Conservation (phyloP, 495 filamentous ascomycete species). For the Neurospora terricola region DNA sequence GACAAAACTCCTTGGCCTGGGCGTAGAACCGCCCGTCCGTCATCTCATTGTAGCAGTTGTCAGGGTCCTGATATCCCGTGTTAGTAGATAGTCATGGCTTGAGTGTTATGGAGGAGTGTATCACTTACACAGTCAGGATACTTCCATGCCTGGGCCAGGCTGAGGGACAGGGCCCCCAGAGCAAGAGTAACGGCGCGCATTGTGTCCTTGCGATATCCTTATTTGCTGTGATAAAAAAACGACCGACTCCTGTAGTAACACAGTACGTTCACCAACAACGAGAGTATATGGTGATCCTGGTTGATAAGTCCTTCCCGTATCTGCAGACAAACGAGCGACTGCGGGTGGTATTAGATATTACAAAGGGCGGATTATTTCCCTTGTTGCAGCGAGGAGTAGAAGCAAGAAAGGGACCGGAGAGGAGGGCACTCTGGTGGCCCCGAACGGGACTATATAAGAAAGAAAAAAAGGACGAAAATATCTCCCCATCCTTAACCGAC, state of each 20-base stretch:
- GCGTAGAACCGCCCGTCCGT: slow-evolving; percentile 13
- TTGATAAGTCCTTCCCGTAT: not conserved
- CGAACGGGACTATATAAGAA: not conserved
- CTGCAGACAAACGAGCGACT: not conserved
- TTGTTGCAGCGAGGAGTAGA: not conserved
- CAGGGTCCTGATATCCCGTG: slow-evolving; percentile 10
- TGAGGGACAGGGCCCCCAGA: slow-evolving; percentile 16
- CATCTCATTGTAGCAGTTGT: slow-evolving; percentile 26
- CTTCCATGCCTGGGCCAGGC: slow-evolving; percentile 14
- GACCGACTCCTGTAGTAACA: not conserved
- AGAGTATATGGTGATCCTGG: not conserved
- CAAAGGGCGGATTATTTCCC: not conserved
- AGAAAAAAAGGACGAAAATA: not conserved
- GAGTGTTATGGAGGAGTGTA: not conserved
- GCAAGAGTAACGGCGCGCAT: slow-evolving; percentile 14
- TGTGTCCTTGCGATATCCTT: not conserved
- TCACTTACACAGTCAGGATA: slow-evolving; percentile 24
- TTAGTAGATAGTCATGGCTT: not conserved
- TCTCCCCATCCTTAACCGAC: not conserved
- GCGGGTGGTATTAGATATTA: not conserved
- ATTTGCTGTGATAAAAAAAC: not conserved
- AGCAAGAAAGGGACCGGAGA: not conserved
- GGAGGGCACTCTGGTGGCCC: not conserved
- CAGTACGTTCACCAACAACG: not conserved
- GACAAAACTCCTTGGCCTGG: slow-evolving; percentile 16